Conservation (phyloP, 1,284 basidiomycete species). For the Irpex lacteus region DNA sequence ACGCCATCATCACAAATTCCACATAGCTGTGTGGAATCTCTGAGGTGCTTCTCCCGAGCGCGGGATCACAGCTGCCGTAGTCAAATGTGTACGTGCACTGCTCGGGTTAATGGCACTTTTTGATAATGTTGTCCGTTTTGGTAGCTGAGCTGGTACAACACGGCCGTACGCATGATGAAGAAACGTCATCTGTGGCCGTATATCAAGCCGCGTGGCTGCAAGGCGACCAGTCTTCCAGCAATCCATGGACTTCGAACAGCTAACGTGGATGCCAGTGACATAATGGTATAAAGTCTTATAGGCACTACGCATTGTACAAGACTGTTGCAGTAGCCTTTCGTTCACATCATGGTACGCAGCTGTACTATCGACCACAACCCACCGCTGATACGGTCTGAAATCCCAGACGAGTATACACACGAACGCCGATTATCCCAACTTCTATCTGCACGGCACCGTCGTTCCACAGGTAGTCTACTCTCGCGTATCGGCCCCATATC, state of each 20-base stretch:
- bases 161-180: neutral
- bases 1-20: neutral
- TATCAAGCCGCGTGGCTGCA: neutral
- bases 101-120: neutral
- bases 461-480: neutral
- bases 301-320: neutral
- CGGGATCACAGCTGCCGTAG: neutral
- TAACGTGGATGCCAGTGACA: neutral
- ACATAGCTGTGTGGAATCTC: neutral
- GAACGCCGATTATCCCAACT: neutral
- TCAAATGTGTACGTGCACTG: neutral
- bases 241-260: neutral
- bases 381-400: neutral
- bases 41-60: neutral
- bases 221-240: neutral
- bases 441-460: neutral
- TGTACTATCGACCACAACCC: neutral
- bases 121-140: neutral
- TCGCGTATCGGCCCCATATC: neutral
- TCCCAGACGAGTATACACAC: neutral
- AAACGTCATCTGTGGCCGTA: neutral
- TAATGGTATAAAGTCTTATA: neutral
- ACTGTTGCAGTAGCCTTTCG: neutral
- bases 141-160: neutral
- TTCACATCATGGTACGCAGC: neutral